phyloP scores from a whole-genome alignment of 106 monocot genomes.

The Dioscorea alata region DNA sequence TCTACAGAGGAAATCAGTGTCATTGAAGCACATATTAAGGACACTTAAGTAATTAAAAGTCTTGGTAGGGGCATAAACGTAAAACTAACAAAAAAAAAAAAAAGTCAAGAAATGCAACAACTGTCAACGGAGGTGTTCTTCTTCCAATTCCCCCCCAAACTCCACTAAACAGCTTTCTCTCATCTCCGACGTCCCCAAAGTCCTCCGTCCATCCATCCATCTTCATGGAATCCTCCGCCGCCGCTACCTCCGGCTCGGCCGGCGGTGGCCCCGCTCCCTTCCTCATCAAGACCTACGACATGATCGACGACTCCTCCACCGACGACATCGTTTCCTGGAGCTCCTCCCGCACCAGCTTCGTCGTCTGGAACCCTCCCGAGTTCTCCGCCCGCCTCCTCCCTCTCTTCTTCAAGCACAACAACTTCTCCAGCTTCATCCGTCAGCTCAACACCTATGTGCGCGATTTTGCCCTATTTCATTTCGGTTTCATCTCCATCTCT shows the following conservation, averaged over 20 bases:
- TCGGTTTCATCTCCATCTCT: not conserved
- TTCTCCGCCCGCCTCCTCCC: constrained; percentile 81
- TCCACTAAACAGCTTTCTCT: not conserved
- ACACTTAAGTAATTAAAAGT: not conserved
- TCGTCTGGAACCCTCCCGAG: constrained; percentile 91
- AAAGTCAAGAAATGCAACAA: not conserved
- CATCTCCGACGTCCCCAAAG: not conserved
- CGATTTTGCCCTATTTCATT: not conserved
- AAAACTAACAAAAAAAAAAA: too few species aligned
- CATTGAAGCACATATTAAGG: not conserved
- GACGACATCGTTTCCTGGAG: constrained; percentile 87
- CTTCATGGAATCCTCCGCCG: not conserved
- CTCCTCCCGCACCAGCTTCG: constrained; percentile 52
- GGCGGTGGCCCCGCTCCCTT: constrained; percentile 84
- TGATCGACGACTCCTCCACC: constrained; percentile 81
- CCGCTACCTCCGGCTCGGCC: not conserved
- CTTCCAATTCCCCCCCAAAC: not conserved
- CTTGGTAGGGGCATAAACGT: too few species aligned
- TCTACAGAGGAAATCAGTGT: too few species aligned
- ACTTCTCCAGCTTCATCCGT: constrained; percentile 98
- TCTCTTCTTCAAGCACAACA: constrained; percentile 95
- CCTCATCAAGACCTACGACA: constrained; percentile 88
- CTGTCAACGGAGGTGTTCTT: not conserved
- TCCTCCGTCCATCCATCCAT: not conserved
- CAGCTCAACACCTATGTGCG: constrained; percentile 96